These are phyloP conservation scores for Dipteronia dyeriana DNA, from an alignment of 345 rosid species.

Conservation along the genomic window DNA sequence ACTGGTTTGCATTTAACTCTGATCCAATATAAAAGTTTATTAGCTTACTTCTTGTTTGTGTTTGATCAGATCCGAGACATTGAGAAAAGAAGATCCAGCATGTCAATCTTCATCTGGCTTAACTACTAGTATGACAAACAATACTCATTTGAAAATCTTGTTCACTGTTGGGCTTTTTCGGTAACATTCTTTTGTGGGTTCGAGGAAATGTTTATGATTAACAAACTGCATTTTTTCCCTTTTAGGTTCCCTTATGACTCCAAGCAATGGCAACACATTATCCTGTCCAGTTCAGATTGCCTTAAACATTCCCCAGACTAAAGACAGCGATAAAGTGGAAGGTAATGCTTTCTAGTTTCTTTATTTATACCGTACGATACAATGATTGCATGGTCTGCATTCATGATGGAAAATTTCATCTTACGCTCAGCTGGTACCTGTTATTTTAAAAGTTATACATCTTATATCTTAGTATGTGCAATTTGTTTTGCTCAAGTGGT, in stretches of 20 bases:
- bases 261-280: slow-evolving; percentile 32
- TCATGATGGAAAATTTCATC: background rate
- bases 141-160: slow-evolving; percentile 15
- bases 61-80: slow-evolving; percentile 53
- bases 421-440: background rate
- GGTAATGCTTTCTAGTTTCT: slow-evolving; percentile 47
- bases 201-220: background rate
- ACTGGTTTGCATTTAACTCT: background rate
- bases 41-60: slow-evolving; percentile 23
- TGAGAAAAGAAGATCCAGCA: slow-evolving; percentile 49
- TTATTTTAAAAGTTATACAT: background rate
- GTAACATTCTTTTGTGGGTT: slow-evolving; percentile 9
- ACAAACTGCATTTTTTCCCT: slow-evolving; percentile 14
- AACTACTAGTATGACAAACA: slow-evolving; percentile 43
- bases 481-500: slow-evolving; percentile 6
- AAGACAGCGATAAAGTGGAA: slow-evolving; percentile 65
- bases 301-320: slow-evolving; percentile 44
- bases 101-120: slow-evolving; percentile 45
- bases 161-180: slow-evolving; percentile 11
- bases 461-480: background rate
- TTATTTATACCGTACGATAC: background rate
- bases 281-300: slow-evolving; percentile 48
- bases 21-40: slow-evolving; percentile 12
- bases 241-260: slow-evolving; percentile 33
- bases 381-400: background rate